phyloP scores from a whole-genome alignment of 2,329 filamentous ascomycete genomes.

The Penicillium occitanis region DNA sequence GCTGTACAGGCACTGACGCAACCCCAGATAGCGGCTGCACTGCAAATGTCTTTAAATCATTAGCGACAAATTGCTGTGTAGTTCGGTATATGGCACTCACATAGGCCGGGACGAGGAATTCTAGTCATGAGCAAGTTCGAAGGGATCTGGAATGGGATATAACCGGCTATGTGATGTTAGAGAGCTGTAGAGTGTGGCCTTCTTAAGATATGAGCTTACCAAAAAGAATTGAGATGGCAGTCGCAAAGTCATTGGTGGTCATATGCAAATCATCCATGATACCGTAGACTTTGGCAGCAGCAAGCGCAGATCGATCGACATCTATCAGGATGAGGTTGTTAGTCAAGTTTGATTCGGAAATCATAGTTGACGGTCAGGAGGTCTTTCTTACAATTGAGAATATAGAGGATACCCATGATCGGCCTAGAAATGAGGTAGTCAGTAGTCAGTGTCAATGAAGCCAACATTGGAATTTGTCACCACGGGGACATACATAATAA shows the following conservation, averaged over 20 bases:
- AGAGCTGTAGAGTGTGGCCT: not conserved
- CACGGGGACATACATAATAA: conserved; percentile 24
- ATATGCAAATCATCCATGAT: conserved; percentile 44
- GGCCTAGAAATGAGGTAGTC: not conserved
- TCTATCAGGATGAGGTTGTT: conserved; percentile 20
- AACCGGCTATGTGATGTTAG: not conserved
- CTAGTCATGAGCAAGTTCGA: not conserved
- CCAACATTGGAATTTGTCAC: not conserved
- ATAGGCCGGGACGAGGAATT: not conserved
- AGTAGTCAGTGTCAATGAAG: not conserved
- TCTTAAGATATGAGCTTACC: not conserved
- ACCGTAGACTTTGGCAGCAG: conserved; percentile 43
- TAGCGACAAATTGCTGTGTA: no score
- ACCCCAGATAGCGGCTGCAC: not conserved
- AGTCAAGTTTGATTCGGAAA: not conserved
- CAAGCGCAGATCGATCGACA: conserved; percentile 41
- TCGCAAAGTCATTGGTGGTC: conserved; percentile 38
- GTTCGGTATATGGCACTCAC: not conserved
- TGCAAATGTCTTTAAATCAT: not conserved
- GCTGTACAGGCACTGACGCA: conserved; percentile 1
- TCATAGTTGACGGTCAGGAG: not conserved
- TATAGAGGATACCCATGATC: not conserved
- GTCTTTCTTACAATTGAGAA: not conserved
- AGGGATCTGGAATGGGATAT: not conserved
- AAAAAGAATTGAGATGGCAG: conserved; percentile 30